Evolutionary conservation across 1,284 basidiomycete species (phyloP), one percentile per base, ranked within the genome.

Genomic region (Sporisorium sorghi): DNA sequence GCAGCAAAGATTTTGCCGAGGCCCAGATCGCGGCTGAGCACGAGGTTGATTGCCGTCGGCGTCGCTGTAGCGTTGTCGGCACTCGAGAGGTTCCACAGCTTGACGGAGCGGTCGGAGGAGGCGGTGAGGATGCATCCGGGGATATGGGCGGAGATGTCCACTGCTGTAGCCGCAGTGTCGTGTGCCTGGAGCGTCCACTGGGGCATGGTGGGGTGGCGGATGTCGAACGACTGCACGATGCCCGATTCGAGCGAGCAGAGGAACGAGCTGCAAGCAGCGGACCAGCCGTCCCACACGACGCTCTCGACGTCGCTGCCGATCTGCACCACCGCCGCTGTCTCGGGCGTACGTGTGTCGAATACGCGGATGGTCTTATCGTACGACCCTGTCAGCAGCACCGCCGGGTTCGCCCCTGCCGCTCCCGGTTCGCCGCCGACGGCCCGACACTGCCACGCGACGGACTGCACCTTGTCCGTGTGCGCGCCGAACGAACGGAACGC

Each of bases 391-490:
- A 99, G 86, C 39, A 99, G 87, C 37, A 96, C 92, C 12, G 91
- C 92, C 28, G 95, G 92, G 57, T 94, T 77, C 1, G 49, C 17
- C 2, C 32, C 32, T 11, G 32, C 8, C 8, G 37, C 12, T 39
- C 89, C 88, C 3, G 46, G 19, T 1, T 37, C 58, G 1, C 60
- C 68, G 2, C 76, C 76, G 1, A 63, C 47, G 17, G 74, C 76
- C 35, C 70, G 65, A 30, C 71, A 76, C 85, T 97, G 97, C 97
- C 97, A 99, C 82, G 96, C 92, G 3, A 99, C 93, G 5, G 92
- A 90, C 86, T 98, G 95, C n/a, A 99, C 93, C 87, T 97, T 98
- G 86, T 97, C 95, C 79, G 90, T 91, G 86, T 99, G 97, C 15
- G 43, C 50, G 43, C 87, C 89, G 85, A 97, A 99, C 73, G 91